These are phyloP conservation scores for Phytophthora pisi DNA, from an alignment of 352 stramenopile species.

Conservation along the genomic window DNA sequence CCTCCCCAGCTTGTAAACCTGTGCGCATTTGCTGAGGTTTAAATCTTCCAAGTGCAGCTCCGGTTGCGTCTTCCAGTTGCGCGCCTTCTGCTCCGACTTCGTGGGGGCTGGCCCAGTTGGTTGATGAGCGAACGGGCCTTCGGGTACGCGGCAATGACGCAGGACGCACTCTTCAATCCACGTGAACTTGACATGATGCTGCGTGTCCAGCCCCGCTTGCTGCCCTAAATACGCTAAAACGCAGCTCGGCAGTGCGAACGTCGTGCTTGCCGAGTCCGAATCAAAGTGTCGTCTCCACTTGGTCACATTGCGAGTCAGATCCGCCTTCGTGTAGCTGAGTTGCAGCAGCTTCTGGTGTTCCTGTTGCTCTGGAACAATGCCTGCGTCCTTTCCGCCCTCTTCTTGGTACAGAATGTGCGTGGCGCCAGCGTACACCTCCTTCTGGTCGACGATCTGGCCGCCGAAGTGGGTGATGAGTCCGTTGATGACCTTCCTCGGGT, in stretches of 20 bases:
- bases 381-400: slow-evolving; percentile 26
- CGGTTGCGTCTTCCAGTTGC: slow-evolving; percentile 57
- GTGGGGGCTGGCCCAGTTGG: slow-evolving; percentile 12
- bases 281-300: slow-evolving; percentile 53
- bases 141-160: slow-evolving; percentile 54
- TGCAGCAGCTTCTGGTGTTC: slow-evolving; percentile 52
- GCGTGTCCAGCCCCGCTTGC: slow-evolving; percentile 49
- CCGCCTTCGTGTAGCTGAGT: slow-evolving; percentile 50
- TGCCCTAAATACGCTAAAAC: slow-evolving; percentile 64
- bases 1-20: slow-evolving; percentile 52
- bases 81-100: slow-evolving; percentile 20
- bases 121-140: slow-evolving; percentile 53
- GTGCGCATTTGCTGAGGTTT: slow-evolving; percentile 42
- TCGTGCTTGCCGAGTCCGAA: slow-evolving; percentile 21
- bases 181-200: slow-evolving; percentile 72
- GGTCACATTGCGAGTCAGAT: slow-evolving; percentile 45
- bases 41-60: slow-evolving; percentile 61
- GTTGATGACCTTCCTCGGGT: slow-evolving; percentile 81
- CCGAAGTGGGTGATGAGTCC: slow-evolving; percentile 84
- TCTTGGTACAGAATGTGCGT: slow-evolving; percentile 80
- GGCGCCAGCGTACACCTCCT: slow-evolving; percentile 47
- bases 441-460: slow-evolving; percentile 71
- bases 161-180: slow-evolving; percentile 87
- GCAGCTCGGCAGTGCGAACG: slow-evolving; percentile 61
- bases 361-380: slow-evolving; percentile 25